Evolutionary conservation across 2,329 filamentous ascomycete genomes (phyloP), one percentile per base, ranked within the genome.

Genomic region (Ophiostoma australiae): DNA sequence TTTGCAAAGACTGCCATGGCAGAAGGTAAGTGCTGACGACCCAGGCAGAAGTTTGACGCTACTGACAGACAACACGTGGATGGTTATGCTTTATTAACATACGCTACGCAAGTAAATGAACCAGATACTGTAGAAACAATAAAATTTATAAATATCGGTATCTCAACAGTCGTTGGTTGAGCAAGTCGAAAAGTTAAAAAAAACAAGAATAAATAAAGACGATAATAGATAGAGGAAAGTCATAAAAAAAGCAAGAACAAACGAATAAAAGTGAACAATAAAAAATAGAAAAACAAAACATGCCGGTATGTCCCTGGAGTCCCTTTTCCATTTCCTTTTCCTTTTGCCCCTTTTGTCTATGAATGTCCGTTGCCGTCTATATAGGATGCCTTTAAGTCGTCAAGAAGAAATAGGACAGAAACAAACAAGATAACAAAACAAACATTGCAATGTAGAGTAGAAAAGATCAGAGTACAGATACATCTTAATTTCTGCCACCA

Each of bases 311-410:
- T n/a, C 27, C 11, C 11, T 17, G 10, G n/a, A 17, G 52, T 4
- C 23, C 52, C n/a, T 27, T 58, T 67, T 41, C 65, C 58, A 35
- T 63, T 37, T n/a, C 52, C 58, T 63, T 63, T 37, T n/a, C 52
- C 52, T n/a, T 68, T 67, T 67, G 33, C 27, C 35, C 63, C 5
- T 66, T 65, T 66, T 66, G 63, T 66, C 63, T 66, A 66, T 66
- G 31, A 33, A 37, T 39, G 63, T 27, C n/a, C 63, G 35, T 39
- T 66, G 35, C 63, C 63, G 15, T 66, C 63, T 66, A 66, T 41
- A n/a, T 7, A 65, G 2, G 17, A 63, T 37, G 6, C 33, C 17
- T 33, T 13, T 27, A n/a, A 66, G 63, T 66, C 63, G 13, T 66
- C 10, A 39, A 66, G 20, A 66, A 66, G 33, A 37, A 58, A 27